Evolutionary conservation across 129 eudicot genomes (phyloP).

Genomic region (Chrysanthemum seticuspe): DNA sequence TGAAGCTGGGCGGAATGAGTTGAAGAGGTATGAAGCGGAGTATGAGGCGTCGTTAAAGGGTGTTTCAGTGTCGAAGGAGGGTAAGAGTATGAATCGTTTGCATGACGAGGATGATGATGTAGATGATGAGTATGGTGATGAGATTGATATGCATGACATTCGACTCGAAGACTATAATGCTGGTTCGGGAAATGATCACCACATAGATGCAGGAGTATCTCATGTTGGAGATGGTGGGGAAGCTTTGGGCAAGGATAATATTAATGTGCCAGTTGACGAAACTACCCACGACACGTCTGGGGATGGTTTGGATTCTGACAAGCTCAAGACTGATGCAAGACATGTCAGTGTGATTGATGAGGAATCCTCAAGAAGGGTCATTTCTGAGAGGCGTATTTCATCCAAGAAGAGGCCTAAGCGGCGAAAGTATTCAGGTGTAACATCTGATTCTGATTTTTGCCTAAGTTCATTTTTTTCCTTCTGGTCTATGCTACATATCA

Average conservation of each 20-base stretch:
- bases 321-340: conserved; percentile 30
- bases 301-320: conserved; percentile 43
- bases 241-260: conserved; percentile 30
- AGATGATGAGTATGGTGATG: conserved; percentile 91
- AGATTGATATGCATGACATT: conserved; percentile 81
- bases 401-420: conserved; percentile 68
- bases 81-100: conserved; percentile 24
- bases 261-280: conserved; percentile 41
- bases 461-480: neutral
- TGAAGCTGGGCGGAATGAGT: conserved; percentile 96
- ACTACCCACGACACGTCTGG: conserved; percentile 31
- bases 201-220: conserved; percentile 33
- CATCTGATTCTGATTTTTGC: conserved; percentile 21
- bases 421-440: conserved; percentile 62
- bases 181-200: conserved; percentile 42
- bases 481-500: neutral
- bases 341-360: conserved; percentile 44
- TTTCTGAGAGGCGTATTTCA: conserved; percentile 52
- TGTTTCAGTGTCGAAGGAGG: conserved; percentile 35
- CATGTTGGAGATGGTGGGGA: conserved; percentile 37
- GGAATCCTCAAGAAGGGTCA: conserved; percentile 43
- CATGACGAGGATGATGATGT: conserved; percentile 47
- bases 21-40: conserved; percentile 82
- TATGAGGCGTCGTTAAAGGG: conserved; percentile 87
- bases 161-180: conserved; percentile 62